Base-by-base conservation (phyloP, 768 basidiomycete genomes). In the Cystobasidium onofrii region DNA sequence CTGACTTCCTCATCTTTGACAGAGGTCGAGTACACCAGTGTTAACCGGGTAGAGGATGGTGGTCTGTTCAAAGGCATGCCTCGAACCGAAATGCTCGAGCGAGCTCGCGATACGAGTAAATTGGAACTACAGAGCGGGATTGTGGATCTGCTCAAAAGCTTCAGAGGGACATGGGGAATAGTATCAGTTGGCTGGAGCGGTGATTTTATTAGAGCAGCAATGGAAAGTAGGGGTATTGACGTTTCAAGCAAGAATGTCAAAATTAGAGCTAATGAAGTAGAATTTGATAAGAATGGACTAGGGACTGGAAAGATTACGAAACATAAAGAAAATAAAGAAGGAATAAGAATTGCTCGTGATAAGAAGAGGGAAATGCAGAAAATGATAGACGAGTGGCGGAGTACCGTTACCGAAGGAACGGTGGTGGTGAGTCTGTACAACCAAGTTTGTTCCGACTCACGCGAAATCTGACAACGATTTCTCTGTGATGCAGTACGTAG, bases 151-250 rank as follows among this genome's bases (percentile, higher is more conserved):
- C 55, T 71, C 10, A 57, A n/a, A n/a, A 29, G 3, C 27, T 46
- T 57, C 23, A 15, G 15, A 34, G 69, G 69, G 6, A 33, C 27
- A n/a, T 71, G 69, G 69, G 69, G 69, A 20, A 71, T 71, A 27
- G 55, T 71, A 4, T 71, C 69, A 34, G 69, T 71, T 10, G 69
- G 69, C 13, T 71, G 69, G 69, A 71, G 69, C 69, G 69, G 54
- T 23, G 34, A 57, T 23, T 71, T 71, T 33, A 71, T 71, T 36
- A 9, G 54, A 9, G 69, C 52, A 12, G 69, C 69, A 2, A 27
- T 71, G 13, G 54, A 71, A 31, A 39, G 33, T 13, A 55, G 69
- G n/a, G 54, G 69, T 9, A 36, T 71, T 23, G 69, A 60, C 39
- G 54, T 71, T 18, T 36, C 27, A 7, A 57, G 46, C 31, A 34